Evolutionary conservation across 345 rosid species (phyloP).

Genomic region (Viola odorata): DNA sequence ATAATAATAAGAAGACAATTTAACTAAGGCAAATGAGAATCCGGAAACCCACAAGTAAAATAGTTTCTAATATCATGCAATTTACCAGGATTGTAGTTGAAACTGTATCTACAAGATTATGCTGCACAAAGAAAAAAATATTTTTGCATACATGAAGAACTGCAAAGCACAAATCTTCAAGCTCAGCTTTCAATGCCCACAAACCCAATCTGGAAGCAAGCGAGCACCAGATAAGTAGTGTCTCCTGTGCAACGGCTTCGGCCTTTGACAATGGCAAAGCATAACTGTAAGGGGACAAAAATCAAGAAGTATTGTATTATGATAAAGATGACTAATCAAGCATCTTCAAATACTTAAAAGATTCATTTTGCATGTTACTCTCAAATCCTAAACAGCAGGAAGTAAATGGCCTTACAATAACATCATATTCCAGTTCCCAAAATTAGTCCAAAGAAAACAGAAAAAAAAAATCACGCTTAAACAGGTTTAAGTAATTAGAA

Average conservation of each 20-base stretch:
- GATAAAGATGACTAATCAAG: not conserved
- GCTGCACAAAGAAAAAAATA: conserved; percentile 4
- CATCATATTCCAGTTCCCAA: not conserved
- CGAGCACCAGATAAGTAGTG: conserved; percentile 65
- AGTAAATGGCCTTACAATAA: not conserved
- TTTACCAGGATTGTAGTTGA: not conserved
- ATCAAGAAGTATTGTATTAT: not conserved
- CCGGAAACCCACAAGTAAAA: not conserved
- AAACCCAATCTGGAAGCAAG: conserved; percentile 76
- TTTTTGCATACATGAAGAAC: conserved; percentile 57
- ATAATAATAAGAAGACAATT: not conserved
- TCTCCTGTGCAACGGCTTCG: conserved; percentile 70
- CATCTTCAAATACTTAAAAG: not conserved
- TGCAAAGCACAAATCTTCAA: conserved; percentile 71
- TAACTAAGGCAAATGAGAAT: not conserved
- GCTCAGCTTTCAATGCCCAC: conserved; percentile 71
- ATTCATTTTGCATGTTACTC: not conserved
- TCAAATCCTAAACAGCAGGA: not conserved
- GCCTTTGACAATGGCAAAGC: conserved; percentile 58
- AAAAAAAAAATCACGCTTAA: not conserved
- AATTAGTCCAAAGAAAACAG: not conserved
- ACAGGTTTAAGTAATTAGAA: conserved; percentile 3
- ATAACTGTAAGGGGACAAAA: conserved; percentile 34
- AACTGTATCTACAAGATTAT: not conserved
- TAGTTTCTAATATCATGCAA: not conserved